Evolutionary conservation across 176 grass and related monocot genomes (phyloP).

Genomic region (Echinochloa phyllopogon): DNA sequence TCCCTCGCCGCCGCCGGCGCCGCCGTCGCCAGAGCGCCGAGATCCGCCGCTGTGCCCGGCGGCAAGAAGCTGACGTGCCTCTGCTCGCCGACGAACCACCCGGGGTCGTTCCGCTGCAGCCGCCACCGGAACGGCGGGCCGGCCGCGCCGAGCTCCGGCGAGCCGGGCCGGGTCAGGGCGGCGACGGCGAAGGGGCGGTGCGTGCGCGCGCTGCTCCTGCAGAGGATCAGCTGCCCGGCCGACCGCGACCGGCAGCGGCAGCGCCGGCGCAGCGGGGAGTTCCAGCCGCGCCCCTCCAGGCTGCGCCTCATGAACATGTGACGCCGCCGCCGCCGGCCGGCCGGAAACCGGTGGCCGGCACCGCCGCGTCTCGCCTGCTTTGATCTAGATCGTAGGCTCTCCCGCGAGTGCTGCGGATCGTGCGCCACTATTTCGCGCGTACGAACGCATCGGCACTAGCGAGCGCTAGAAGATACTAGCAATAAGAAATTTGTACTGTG

Average conservation of each 20-base stretch:
- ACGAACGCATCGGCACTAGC: background rate
- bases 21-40: background rate
- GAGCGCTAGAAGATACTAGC: too few species aligned
- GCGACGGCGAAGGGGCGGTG: conserved; percentile 48
- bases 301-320: conserved; percentile 53
- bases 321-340: background rate
- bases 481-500: too few species aligned
- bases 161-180: background rate
- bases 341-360: background rate
- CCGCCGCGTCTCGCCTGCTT: background rate
- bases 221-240: conserved; percentile 49
- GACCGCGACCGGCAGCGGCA: conserved; percentile 50
- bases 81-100: conserved; percentile 78
- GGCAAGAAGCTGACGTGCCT: conserved; percentile 48
- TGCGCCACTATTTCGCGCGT: conserved; percentile 50
- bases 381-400: background rate
- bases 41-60: background rate
- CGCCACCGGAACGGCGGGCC: conserved; percentile 46
- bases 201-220: conserved; percentile 62
- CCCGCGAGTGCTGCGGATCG: background rate
- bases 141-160: background rate
- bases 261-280: conserved; percentile 43
- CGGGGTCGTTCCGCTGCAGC: conserved; percentile 84
- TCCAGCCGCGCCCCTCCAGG: conserved; percentile 68
- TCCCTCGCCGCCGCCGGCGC: background rate